Percentiles rank a stretch among this genome's conserved stretches.
These are phyloP conservation scores for Bolboschoenus planiculmis DNA, from an alignment of 176 grass and related monocot genomes.

Conservation along the genomic window DNA sequence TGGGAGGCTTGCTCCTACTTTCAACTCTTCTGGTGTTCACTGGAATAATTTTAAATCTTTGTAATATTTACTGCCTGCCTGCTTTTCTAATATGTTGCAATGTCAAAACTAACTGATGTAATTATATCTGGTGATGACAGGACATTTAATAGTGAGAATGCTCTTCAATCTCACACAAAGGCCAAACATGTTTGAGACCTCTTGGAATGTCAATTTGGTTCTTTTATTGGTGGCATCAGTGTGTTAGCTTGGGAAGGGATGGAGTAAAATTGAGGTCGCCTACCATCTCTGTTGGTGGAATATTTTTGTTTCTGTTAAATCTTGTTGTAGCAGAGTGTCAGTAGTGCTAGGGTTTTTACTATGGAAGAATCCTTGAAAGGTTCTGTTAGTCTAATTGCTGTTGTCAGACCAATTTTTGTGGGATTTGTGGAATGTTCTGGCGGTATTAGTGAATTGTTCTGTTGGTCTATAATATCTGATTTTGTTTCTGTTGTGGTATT, in stretches of 20 bases:
- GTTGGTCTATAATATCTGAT: neutral
- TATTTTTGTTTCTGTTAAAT: neutral
- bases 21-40: no score
- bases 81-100: neutral
- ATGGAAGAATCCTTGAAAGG: neutral
- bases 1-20: neutral
- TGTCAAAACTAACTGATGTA: neutral
- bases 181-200: slow-evolving; percentile 53
- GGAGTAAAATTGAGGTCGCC: neutral
- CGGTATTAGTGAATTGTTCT: neutral
- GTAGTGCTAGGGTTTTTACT: neutral
- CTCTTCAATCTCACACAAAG: slow-evolving; percentile 55
- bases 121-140: slow-evolving; percentile 11
- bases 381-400: neutral
- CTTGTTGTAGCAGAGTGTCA: neutral
- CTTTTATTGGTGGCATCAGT: neutral
- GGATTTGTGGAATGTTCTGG: neutral
- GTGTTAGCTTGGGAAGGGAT: neutral
- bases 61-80: neutral
- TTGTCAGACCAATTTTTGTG: slow-evolving; percentile 5
- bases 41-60: neutral
- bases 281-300: neutral
- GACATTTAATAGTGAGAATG: slow-evolving; percentile 67
- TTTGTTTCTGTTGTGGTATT: neutral
- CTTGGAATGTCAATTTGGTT: neutral